phyloP scores from a whole-genome alignment of 805 yeast species.

The Ogataea populi-albae region DNA sequence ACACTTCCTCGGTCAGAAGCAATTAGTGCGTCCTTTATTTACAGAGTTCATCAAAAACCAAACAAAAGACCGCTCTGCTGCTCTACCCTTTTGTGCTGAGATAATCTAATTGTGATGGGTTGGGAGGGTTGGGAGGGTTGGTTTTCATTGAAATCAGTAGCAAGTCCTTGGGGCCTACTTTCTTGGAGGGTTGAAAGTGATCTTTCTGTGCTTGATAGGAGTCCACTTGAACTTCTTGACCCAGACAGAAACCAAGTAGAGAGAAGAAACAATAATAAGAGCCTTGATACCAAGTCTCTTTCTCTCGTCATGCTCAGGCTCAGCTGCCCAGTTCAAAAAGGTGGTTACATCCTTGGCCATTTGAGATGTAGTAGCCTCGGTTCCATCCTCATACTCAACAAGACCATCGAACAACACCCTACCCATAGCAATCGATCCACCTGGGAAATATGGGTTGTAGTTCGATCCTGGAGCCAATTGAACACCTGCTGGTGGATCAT shows the following conservation, averaged over 20 bases:
- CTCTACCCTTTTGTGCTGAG: too few relatives aligned
- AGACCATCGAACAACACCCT: slow-evolving; percentile 96
- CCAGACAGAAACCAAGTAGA: slow-evolving; percentile 82
- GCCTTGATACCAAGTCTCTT: slow-evolving; percentile 96
- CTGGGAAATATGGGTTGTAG: slow-evolving; percentile 99
- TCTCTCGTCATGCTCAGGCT: slow-evolving; percentile 98
- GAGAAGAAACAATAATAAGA: slow-evolving; percentile 68
- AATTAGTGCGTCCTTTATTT: slow-evolving; percentile 1
- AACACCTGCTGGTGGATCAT: slow-evolving; percentile 98
- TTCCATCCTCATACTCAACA: slow-evolving; percentile 98
- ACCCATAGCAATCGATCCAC: slow-evolving; percentile 99
- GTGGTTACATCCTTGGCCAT: slow-evolving; percentile 98
- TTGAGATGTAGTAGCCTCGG: slow-evolving; percentile 97
- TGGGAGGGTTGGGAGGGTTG: too few relatives aligned
- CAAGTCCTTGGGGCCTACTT: slow-evolving; percentile 35
- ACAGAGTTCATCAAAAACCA: too few relatives aligned
- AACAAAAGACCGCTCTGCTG: too few relatives aligned
- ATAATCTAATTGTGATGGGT: too few relatives aligned
- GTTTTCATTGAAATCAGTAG: not conserved
- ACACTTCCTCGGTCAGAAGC: slow-evolving; percentile 1
- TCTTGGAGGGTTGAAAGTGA: slow-evolving; percentile 89
- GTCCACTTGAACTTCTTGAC: slow-evolving; percentile 99
- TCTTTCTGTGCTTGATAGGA: slow-evolving; percentile 91
- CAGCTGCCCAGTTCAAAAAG: slow-evolving; percentile 97
- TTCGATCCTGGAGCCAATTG: slow-evolving; percentile 88